phyloP scores from a whole-genome alignment of 2,329 filamentous ascomycete species.

The Coniochaeta sp. region DNA sequence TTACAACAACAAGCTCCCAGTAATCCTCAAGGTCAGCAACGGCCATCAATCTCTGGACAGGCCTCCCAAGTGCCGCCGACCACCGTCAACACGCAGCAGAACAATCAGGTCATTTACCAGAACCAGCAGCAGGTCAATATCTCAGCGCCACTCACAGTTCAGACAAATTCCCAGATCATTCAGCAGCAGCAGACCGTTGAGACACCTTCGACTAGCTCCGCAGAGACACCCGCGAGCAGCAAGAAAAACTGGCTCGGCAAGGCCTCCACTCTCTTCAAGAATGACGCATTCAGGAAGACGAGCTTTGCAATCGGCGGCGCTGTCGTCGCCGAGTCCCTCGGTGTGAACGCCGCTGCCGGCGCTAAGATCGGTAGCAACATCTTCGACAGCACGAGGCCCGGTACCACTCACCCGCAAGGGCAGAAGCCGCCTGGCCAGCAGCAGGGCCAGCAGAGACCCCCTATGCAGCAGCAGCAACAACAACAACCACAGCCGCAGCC shows the following conservation, averaged over 20 bases:
- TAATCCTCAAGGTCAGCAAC: background rate
- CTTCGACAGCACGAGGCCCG: background rate
- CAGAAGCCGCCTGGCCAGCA: slow-evolving; percentile 1
- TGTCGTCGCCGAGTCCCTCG: slow-evolving; percentile 1
- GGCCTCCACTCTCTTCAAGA: slow-evolving; percentile 3
- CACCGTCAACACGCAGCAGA: background rate
- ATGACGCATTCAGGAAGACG: slow-evolving; percentile 3
- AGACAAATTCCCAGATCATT: background rate
- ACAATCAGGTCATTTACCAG: background rate
- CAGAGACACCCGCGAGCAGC: background rate
- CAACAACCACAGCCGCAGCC: too few species aligned
- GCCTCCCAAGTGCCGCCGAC: background rate
- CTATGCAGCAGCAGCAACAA: background rate
- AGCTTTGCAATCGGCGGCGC: slow-evolving; percentile 3
- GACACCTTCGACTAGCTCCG: too few species aligned
- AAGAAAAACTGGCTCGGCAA: slow-evolving; percentile 4
- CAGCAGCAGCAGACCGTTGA: slow-evolving; percentile 2
- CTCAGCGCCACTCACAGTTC: background rate
- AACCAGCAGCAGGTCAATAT: background rate
- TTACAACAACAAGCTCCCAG: background rate
- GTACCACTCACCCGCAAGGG: background rate
- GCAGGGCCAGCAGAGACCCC: slow-evolving; percentile 2
- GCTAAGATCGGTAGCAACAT: background rate
- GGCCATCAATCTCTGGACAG: background rate
- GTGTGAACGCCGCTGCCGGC: background rate